These are phyloP conservation scores for Mycosphaerella sp. DNA, from an alignment of 2,329 filamentous ascomycete genomes.

Conservation along the genomic window DNA sequence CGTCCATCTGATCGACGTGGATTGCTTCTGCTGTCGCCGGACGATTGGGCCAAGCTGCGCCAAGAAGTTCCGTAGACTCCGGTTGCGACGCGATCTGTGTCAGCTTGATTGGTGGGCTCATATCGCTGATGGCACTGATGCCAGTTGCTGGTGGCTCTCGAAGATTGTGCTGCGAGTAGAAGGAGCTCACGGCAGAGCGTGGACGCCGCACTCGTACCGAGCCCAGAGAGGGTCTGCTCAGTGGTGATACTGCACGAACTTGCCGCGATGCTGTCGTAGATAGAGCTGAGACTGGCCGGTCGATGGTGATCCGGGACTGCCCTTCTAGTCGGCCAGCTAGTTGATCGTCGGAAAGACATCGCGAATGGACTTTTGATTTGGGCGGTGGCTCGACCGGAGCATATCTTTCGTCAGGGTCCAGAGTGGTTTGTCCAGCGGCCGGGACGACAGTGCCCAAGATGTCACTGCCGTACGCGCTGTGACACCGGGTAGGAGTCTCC, in stretches of 20 bases:
- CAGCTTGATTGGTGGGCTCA: constrained; percentile 2
- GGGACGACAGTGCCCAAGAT: constrained; percentile 23
- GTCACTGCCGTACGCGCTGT: constrained; percentile 28
- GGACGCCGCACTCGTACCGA: background rate
- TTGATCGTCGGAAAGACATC: constrained; percentile 31
- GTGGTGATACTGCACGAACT: constrained; percentile 9
- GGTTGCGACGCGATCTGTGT: background rate
- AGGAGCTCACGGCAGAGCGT: constrained; percentile 11
- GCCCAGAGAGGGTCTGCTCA: constrained; percentile 1
- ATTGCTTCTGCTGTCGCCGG: background rate
- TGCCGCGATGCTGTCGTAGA: constrained; percentile 8
- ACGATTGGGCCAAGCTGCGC: constrained; percentile 12
- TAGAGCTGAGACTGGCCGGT: constrained; percentile 12
- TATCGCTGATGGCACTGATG: background rate
- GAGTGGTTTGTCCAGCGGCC: constrained; percentile 20
- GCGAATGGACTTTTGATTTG: constrained; percentile 27
- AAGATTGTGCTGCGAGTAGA: constrained; percentile 9
- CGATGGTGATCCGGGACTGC: constrained; percentile 10
- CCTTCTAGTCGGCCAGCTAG: constrained; percentile 26
- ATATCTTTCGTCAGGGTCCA: constrained; percentile 28
- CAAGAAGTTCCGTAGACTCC: background rate
- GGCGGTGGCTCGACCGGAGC: constrained; percentile 28
- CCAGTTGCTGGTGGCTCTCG: background rate
- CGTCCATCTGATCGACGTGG: constrained; percentile 12
- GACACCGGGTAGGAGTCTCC: constrained; percentile 24